phyloP scores from a whole-genome alignment of 768 basidiomycete genomes.

The Lyophyllum shimeji region DNA sequence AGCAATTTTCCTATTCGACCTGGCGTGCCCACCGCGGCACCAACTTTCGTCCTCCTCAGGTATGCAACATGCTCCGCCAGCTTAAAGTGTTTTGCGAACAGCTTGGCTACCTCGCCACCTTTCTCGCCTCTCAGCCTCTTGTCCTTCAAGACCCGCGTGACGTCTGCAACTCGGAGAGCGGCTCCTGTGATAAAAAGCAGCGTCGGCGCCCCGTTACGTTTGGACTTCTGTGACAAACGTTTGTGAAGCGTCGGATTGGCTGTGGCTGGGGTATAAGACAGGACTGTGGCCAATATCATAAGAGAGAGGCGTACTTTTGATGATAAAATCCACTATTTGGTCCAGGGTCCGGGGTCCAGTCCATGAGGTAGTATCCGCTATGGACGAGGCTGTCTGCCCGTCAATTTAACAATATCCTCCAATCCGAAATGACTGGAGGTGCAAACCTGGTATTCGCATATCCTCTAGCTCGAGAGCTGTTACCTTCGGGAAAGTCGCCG shows the following conservation, averaged over 20 bases:
- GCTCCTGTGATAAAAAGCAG: conserved; percentile 83
- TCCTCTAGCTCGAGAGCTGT: conserved; percentile 82
- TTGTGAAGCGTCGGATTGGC: conserved; percentile 67
- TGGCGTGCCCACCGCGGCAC: conserved; percentile 90
- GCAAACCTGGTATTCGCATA: conserved; percentile 72
- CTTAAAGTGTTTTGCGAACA: conserved; percentile 96
- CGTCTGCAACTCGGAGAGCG: conserved; percentile 91
- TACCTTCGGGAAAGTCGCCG: conserved; percentile 65
- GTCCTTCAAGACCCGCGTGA: conserved; percentile 72
- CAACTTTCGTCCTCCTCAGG: conserved; percentile 82
- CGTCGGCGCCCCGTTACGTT: conserved; percentile 81
- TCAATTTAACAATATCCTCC: conserved; percentile 44
- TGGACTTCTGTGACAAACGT: conserved; percentile 74
- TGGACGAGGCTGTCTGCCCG: conserved; percentile 62
- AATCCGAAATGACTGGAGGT: neutral
- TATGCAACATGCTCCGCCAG: conserved; percentile 83
- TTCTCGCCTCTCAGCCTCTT: conserved; percentile 74
- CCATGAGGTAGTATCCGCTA: conserved; percentile 77
- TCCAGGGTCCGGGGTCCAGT: conserved; percentile 70
- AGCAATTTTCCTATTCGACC: conserved; percentile 86
- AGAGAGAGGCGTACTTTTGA: conserved; percentile 52
- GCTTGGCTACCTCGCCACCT: conserved; percentile 89
- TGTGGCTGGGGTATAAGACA: conserved; percentile 23
- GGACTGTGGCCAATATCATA: neutral
- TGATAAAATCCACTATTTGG: conserved; percentile 72